phyloP scores from a whole-genome alignment of 2,329 filamentous ascomycete species.

The Colletotrichum tropicale region DNA sequence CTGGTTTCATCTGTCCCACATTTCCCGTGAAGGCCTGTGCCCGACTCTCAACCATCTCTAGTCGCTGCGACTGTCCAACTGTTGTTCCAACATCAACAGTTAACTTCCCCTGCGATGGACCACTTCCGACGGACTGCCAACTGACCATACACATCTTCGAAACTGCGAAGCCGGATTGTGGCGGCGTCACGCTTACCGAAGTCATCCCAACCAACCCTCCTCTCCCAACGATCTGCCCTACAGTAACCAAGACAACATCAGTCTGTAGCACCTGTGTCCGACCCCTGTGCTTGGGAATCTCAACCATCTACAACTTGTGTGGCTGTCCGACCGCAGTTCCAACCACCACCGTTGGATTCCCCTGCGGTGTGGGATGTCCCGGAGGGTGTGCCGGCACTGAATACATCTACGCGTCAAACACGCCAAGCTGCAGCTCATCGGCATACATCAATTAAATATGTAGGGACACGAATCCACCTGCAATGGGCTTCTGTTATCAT shows the following conservation, averaged over 20 bases:
- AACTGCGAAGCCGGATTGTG: background rate
- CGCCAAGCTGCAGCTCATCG: background rate
- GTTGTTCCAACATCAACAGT: constrained; percentile 22
- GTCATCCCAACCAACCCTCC: background rate
- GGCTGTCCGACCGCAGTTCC: constrained; percentile 3
- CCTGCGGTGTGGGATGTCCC: constrained; percentile 2
- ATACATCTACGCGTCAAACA: constrained; percentile 7
- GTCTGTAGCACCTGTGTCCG: constrained; percentile 6
- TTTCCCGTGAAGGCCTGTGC: constrained; percentile 23
- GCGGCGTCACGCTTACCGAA: background rate
- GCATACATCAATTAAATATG: background rate
- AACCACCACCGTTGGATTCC: background rate
- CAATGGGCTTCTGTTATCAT: background rate
- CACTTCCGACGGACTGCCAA: constrained; percentile 13
- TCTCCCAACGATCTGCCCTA: background rate
- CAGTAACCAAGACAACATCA: background rate
- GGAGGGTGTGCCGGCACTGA: constrained; percentile 6
- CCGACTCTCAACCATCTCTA: constrained; percentile 14
- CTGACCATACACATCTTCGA: constrained; percentile 4
- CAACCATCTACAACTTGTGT: constrained; percentile 4
- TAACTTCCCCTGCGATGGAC: constrained; percentile 24
- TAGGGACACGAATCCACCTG: background rate
- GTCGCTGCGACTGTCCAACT: constrained; percentile 28
- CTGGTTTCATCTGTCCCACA: constrained; percentile 2
- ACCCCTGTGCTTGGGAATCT: background rate